Evolutionary conservation across 345 rosid species (phyloP).

Genomic region (Turritis glabra): DNA sequence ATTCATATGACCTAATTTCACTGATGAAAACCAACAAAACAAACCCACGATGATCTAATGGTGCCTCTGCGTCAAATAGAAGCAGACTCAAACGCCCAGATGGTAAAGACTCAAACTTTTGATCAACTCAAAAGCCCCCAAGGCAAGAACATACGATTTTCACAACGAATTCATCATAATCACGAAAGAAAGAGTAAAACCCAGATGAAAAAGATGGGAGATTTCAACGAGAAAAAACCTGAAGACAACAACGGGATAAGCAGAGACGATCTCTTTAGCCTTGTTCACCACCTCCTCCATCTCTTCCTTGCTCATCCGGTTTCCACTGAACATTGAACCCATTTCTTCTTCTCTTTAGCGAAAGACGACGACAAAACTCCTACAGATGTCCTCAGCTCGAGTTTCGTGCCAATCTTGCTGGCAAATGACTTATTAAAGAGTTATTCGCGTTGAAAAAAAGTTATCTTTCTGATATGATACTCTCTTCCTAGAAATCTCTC

Average conservation of each 20-base stretch:
- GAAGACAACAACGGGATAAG: slow-evolving; percentile 66
- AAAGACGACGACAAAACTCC: not conserved
- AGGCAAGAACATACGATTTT: too few species aligned
- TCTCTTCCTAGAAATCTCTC: too few species aligned
- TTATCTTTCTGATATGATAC: too few species aligned
- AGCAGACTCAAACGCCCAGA: not conserved
- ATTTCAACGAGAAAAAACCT: not conserved
- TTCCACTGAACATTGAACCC: slow-evolving; percentile 48
- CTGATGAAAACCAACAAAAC: not conserved
- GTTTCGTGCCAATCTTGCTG: slow-evolving; percentile 28
- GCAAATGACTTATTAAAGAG: too few species aligned
- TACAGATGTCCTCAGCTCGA: slow-evolving; percentile 29
- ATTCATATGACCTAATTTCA: not conserved
- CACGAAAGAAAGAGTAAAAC: not conserved
- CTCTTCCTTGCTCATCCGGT: slow-evolving; percentile 47
- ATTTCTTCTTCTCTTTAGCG: slow-evolving; percentile 16
- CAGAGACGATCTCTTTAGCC: slow-evolving; percentile 56
- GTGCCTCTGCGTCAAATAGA: not conserved
- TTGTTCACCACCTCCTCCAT: slow-evolving; percentile 48
- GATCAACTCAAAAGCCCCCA: too few species aligned
- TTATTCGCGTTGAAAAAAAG: too few species aligned
- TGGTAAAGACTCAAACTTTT: not conserved
- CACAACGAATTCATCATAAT: not conserved
- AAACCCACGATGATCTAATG: not conserved
- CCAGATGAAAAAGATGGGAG: not conserved